Percentiles rank a stretch among this genome's conserved stretches.
These are phyloP conservation scores for Glycine soja DNA, from an alignment of 306 rosid species.

Conservation along the genomic window DNA sequence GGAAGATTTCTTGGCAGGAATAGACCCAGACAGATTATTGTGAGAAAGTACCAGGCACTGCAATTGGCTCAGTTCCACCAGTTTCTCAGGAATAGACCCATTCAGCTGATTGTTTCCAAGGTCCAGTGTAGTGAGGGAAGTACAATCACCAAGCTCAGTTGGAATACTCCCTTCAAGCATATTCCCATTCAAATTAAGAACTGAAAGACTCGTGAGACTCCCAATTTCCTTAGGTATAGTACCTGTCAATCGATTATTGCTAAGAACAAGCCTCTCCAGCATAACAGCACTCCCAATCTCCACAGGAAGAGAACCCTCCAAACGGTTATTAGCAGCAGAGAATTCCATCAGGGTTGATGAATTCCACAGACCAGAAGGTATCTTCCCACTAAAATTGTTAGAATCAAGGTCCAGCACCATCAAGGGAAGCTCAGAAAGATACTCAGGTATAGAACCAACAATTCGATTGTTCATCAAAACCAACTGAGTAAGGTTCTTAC, in stretches of 20 bases:
- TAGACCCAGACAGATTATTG: constrained; percentile 82
- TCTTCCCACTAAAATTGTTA: constrained; percentile 78
- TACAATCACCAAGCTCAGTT: constrained; percentile 67
- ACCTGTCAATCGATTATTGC: constrained; percentile 74
- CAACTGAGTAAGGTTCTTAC: constrained; percentile 77
- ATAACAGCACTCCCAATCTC: constrained; percentile 76
- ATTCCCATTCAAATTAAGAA: constrained; percentile 81
- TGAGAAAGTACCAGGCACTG: constrained; percentile 95
- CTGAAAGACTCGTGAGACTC: constrained; percentile 69
- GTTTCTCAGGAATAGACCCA: constrained; percentile 75
- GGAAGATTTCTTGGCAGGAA: constrained; percentile 69
- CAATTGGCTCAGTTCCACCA: constrained; percentile 67
- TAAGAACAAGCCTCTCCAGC: constrained; percentile 77
- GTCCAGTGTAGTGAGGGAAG: constrained; percentile 77
- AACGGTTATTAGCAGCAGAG: constrained; percentile 80
- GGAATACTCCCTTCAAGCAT: constrained; percentile 83
- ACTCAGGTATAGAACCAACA: constrained; percentile 76
- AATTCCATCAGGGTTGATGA: constrained; percentile 73
- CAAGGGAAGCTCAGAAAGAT: constrained; percentile 83
- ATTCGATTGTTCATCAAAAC: constrained; percentile 73
- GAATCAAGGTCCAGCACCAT: constrained; percentile 82
- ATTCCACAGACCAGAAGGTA: constrained; percentile 75
- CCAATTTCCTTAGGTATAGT: constrained; percentile 80
- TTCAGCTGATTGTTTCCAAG: constrained; percentile 77
- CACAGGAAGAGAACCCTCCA: constrained; percentile 72